Evolutionary conservation across 2,329 filamentous ascomycete genomes (phyloP).

Genomic region (Cercospora sp.): DNA sequence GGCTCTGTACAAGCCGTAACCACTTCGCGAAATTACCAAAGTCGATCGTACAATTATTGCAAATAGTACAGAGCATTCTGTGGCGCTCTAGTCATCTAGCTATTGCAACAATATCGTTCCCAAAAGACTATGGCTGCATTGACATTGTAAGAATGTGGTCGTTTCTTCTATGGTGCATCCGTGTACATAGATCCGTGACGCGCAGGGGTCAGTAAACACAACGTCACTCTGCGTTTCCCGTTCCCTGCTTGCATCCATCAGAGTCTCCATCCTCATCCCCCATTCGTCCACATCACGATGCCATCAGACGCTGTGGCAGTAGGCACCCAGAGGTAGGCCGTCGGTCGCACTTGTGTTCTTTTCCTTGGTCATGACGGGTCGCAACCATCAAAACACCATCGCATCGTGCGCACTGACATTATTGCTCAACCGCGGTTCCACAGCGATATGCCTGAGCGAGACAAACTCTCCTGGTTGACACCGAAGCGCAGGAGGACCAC

Average conservation of each 20-base stretch:
- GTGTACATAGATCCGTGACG: neutral
- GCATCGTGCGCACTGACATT: slow-evolving; percentile 1
- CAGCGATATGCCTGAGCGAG: slow-evolving; percentile 12
- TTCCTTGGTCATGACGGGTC: neutral
- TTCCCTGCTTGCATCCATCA: slow-evolving; percentile 20
- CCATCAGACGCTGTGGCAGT: slow-evolving; percentile 13
- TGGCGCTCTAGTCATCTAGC: neutral
- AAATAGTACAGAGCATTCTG: neutral
- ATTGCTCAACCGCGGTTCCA: neutral
- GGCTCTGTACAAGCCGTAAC: too few species aligned
- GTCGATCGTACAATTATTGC: neutral
- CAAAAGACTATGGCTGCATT: neutral
- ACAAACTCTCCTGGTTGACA: slow-evolving; percentile 31
- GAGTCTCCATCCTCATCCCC: slow-evolving; percentile 11
- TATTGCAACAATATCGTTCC: neutral
- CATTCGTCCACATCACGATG: slow-evolving; percentile 18
- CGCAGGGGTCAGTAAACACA: neutral
- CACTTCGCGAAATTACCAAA: neutral
- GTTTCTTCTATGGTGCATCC: too few species aligned
- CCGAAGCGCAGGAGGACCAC: slow-evolving; percentile 34
- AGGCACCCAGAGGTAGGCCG: slow-evolving; percentile 12
- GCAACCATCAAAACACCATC: neutral
- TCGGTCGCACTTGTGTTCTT: neutral
- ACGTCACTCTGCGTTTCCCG: slow-evolving; percentile 16
- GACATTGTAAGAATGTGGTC: neutral